These are phyloP conservation scores for Plasmodium gallinaceum DNA, from an alignment of 169 alveolate genomes.

Conservation along the genomic window DNA sequence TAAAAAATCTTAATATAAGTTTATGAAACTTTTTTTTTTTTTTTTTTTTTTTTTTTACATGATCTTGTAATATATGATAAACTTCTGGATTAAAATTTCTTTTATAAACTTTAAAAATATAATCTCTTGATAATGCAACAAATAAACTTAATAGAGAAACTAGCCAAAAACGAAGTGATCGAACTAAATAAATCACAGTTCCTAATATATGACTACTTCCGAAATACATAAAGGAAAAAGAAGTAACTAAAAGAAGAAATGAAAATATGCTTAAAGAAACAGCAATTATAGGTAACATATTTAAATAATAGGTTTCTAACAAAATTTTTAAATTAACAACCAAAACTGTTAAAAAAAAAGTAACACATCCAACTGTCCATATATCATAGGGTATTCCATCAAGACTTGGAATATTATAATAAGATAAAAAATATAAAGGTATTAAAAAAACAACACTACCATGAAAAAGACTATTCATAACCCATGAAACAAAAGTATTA, in stretches of 20 bases:
- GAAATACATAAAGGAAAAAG: conserved; percentile 61
- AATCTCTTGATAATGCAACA: conserved; percentile 56
- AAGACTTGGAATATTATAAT: conserved; percentile 78
- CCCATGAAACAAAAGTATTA: conserved; percentile 83
- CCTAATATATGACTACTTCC: conserved; percentile 64
- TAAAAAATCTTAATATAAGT: neutral
- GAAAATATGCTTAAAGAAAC: conserved; percentile 78
- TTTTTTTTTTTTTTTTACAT: conserved; percentile 5
- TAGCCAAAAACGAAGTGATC: conserved; percentile 73
- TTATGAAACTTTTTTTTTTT: neutral
- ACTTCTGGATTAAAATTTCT: conserved; percentile 70
- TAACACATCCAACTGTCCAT: conserved; percentile 81
- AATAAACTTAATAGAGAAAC: conserved; percentile 47
- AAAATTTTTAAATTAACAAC: conserved; percentile 85
- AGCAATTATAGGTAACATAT: conserved; percentile 76
- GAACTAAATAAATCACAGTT: conserved; percentile 17
- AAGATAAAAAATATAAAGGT: conserved; percentile 78
- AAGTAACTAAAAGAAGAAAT: conserved; percentile 50
- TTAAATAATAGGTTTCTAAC: conserved; percentile 84
- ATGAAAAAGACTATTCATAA: conserved; percentile 84
- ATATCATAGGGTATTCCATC: conserved; percentile 79
- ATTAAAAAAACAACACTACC: conserved; percentile 80
- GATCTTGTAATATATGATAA: conserved; percentile 55
- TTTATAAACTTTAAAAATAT: conserved; percentile 51
- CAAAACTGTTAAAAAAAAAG: conserved; percentile 80